Conservation (phyloP, 306 rosid genomes). For the Rubus parviflorus region DNA sequence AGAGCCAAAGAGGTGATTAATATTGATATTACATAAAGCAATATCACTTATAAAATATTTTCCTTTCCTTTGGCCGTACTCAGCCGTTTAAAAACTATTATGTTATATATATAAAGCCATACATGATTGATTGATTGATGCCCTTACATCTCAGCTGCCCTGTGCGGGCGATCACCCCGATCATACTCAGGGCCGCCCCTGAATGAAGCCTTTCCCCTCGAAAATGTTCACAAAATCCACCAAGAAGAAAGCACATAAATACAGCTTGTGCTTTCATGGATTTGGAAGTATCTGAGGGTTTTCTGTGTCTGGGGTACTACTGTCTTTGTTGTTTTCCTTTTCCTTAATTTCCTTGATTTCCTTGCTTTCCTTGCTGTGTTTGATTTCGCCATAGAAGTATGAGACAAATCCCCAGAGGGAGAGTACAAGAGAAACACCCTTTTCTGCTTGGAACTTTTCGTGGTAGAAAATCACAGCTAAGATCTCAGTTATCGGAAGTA, state of each 20-base stretch:
- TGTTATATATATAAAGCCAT: no score
- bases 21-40: no score
- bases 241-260: background rate
- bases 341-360: background rate
- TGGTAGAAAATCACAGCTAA: slow-evolving; percentile 62
- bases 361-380: slow-evolving; percentile 33
- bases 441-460: slow-evolving; percentile 59
- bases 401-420: slow-evolving; percentile 75
- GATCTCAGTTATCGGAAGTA: slow-evolving; percentile 57
- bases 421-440: slow-evolving; percentile 56
- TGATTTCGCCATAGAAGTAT: slow-evolving; percentile 68
- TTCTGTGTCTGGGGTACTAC: slow-evolving; percentile 16
- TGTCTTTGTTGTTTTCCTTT: background rate
- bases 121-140: no score
- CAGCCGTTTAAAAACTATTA: no score
- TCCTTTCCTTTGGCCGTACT: no score
- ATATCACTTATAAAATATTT: no score
- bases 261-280: slow-evolving; percentile 3
- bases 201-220: background rate
- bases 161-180: no score
- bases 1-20: no score
- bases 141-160: no score
- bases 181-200: no score
- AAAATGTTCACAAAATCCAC: slow-evolving; percentile 3
- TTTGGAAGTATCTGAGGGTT: background rate